Evolutionary conservation across 495 filamentous ascomycete genomes (phyloP), one percentile per base, ranked within the genome.

Genomic region (Podospora conica): DNA sequence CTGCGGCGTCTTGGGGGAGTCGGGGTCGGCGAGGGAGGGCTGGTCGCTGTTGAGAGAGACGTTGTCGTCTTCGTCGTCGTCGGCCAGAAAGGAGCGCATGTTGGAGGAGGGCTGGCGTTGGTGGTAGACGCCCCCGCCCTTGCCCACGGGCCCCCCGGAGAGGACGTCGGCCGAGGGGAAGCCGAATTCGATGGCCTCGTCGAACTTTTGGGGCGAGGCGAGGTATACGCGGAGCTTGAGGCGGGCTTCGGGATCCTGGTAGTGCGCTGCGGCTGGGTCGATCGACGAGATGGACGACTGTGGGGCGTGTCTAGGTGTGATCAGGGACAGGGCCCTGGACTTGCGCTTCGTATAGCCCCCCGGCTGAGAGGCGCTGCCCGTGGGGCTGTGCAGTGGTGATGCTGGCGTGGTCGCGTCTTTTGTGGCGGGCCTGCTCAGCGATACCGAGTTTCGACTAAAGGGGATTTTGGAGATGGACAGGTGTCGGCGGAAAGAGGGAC

Each of bases 181-280:
- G 5, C 94, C 93, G 77, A 95, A 96, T 73, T 95, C 91, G 61
- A 97, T 84, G 1, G 91, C 93, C 79, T 97, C 93, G 71, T 98
- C 95, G 66, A 97, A 96, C 73, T 96, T 96, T 68, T 96, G 91
- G 9, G 92, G 90, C 2, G 94, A 97, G 20, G 90, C 90, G 3
- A 96, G 83, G 68, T 93, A 96, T n/a, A 92, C 87, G 3, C 92
- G 88, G 12, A 97, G 79, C 73, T 94, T 96, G 58, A 93, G 77
- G 48, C 94, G 86, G 48, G 93, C 91, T 73, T 97, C 91, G 0
- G 93, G 92, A 67, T 98, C 92, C 74, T 91, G 91, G 70, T 96
- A 97, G 75, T 96, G 88, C 54, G 89, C 85, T 0, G 92, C 90
- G 55, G 83, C 82, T 22, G 90, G 85, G 73, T 94, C 91, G 61